Evolutionary conservation across 306 rosid genomes (phyloP), one percentile per base, ranked within the genome.

Genomic region (Prunus armeniaca): DNA sequence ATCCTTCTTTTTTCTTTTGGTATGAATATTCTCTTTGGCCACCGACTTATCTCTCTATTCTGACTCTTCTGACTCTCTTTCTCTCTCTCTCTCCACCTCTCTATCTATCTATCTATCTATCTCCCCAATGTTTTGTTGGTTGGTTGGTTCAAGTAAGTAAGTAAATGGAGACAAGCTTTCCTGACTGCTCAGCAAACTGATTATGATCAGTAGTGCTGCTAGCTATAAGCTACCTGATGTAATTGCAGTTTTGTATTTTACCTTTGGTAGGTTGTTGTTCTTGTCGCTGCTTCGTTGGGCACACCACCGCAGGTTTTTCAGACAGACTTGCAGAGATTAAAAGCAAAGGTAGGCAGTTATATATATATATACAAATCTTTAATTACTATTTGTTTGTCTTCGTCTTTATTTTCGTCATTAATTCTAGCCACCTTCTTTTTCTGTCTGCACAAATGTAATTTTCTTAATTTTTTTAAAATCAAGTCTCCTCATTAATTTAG

Each of bases 261-360:
- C 60, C 41, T 30, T 73, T 79, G 81, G 82, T 81, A 80, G 85
- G 85, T 78, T 83, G 82, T 79, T 79, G 84, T 68, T 86, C 80
- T 81, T 76, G 87, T 86, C 85, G 74, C 85, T 78, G 82, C 84
- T 81, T 83, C 76, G 76, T 72, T 80, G 73, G 80, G 80, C 80
- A 81, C 79, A 76, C 83, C 61, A 65, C 69, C 77, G 84, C 84
- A 77, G 81, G 72, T 82, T 76, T 70, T 45, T 43, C 57, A 73
- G 68, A 22, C 34, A 57, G 67, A 56, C 64, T 32, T 74, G 63
- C 83, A 74, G 82, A 71, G 65, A 65, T 67, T 65, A 43, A 66
- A 65, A 41, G 41, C 43, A 56, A 75, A 79, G 76, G 24, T 57
- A 65, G 38, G 18, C 18, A 2, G 62, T 25, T 20, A 24, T 56